Conservation (phyloP, 371 early-diverging fungal genomes). For the Funneliformis caledonium region DNA sequence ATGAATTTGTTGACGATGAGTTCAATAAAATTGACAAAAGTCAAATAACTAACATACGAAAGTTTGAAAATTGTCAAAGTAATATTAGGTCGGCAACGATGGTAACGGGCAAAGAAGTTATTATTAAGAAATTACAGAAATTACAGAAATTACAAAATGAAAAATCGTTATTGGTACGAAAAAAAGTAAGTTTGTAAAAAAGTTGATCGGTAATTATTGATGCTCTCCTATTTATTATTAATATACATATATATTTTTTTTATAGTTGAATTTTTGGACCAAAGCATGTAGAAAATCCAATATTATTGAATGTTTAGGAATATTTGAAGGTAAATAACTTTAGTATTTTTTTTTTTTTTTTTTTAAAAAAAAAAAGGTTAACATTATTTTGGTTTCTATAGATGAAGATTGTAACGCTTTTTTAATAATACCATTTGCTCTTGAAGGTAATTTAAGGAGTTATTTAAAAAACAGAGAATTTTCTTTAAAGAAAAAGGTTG, state of each 20-base stretch:
- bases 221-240: background rate
- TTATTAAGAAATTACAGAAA: background rate
- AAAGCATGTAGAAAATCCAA: background rate
- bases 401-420: background rate
- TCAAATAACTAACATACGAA: background rate
- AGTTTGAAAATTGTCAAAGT: background rate
- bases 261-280: background rate
- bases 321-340: background rate
- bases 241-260: no score
- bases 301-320: background rate
- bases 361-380: background rate
- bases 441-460: background rate
- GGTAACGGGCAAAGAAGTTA: background rate
- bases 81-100: background rate
- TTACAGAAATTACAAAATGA: background rate
- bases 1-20: background rate
- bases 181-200: background rate
- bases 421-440: background rate
- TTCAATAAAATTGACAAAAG: background rate
- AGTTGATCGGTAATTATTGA: background rate
- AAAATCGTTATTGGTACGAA: background rate
- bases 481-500: background rate
- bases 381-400: background rate
- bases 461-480: background rate
- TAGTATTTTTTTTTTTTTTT: background rate